A percentile compares a stretch with the other conserved stretches of the same genome.
Evolutionary conservation across 257 asterid species (phyloP).

Genomic region (Ophiorrhiza pumila): DNA sequence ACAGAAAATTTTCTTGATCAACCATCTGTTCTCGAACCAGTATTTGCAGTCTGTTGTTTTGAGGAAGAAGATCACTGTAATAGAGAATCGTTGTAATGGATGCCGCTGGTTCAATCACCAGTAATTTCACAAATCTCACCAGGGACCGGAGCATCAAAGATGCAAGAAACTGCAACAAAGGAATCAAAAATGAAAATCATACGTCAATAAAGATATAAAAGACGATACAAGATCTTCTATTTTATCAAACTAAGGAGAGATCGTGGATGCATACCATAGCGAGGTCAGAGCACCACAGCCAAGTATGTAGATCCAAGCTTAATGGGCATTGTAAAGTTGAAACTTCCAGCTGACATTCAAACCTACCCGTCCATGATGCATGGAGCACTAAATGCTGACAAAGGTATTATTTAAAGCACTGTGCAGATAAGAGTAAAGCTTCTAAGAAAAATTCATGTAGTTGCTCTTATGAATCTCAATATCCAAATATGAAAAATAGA

Average conservation of each 20-base stretch:
- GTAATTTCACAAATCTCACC: slow-evolving; percentile 1
- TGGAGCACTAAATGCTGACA: not conserved
- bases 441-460: not conserved
- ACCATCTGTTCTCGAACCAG: slow-evolving; percentile 7
- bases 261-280: slow-evolving; percentile 5
- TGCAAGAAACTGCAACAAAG: slow-evolving; percentile 2
- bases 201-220: too few species aligned
- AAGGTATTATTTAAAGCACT: not conserved
- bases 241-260: too few species aligned
- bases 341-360: not conserved
- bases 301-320: not conserved
- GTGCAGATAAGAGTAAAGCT: not conserved
- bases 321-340: not conserved
- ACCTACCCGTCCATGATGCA: slow-evolving; percentile 11
- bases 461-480: not conserved
- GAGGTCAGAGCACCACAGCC: not conserved
- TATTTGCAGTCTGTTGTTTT: not conserved
- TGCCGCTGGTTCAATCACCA: slow-evolving; percentile 10
- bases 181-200: not conserved
- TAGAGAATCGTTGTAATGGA: slow-evolving; percentile 11
- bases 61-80: slow-evolving; percentile 18
- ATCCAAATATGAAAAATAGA: too few species aligned
- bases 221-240: too few species aligned
- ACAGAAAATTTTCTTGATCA: not conserved
- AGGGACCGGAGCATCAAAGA: slow-evolving; percentile 12